Percentiles rank a stretch among this genome's conserved stretches.
phyloP scores from a whole-genome alignment of 495 filamentous ascomycete species.

The Aspergillus coremiiformis region DNA sequence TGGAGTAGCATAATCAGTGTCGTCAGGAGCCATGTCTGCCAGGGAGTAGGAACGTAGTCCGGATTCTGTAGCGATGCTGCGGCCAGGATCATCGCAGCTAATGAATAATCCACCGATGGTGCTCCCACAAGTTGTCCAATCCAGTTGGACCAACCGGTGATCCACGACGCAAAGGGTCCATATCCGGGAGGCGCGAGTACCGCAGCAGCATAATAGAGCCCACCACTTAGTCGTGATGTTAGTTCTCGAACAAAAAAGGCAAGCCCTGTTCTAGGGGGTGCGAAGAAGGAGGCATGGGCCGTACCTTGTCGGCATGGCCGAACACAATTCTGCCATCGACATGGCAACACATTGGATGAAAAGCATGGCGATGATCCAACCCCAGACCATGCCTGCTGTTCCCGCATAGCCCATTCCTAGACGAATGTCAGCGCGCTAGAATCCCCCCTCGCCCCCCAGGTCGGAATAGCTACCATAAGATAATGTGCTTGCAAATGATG shows the following conservation, averaged over 20 bases:
- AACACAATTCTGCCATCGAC: slow-evolving; percentile 61
- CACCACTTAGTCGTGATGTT: slow-evolving; percentile 44
- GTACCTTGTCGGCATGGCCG: slow-evolving; percentile 58
- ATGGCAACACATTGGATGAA: slow-evolving; percentile 69
- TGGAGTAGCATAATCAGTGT: slow-evolving; percentile 64
- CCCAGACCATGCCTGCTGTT: slow-evolving; percentile 77
- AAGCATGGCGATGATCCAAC: slow-evolving; percentile 68
- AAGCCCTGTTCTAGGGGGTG: not conserved
- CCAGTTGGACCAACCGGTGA: slow-evolving; percentile 73
- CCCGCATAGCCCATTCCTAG: slow-evolving; percentile 71
- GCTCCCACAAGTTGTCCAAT: slow-evolving; percentile 62
- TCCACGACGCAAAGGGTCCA: slow-evolving; percentile 68
- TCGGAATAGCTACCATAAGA: slow-evolving; percentile 48
- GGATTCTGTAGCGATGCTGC: slow-evolving; percentile 63
- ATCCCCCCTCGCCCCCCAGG: not conserved
- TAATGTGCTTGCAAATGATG: slow-evolving; percentile 67
- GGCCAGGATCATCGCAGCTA: slow-evolving; percentile 67
- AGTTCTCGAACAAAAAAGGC: slow-evolving; percentile 13
- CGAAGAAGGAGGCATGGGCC: not conserved
- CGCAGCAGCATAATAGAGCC: slow-evolving; percentile 71
- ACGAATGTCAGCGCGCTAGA: slow-evolving; percentile 8
- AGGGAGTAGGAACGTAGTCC: slow-evolving; percentile 53
- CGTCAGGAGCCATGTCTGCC: slow-evolving; percentile 66
- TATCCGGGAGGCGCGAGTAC: slow-evolving; percentile 71
- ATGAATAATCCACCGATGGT: slow-evolving; percentile 56